Base-by-base conservation (phyloP, 768 basidiomycete species). In the Pholiota conissans region DNA sequence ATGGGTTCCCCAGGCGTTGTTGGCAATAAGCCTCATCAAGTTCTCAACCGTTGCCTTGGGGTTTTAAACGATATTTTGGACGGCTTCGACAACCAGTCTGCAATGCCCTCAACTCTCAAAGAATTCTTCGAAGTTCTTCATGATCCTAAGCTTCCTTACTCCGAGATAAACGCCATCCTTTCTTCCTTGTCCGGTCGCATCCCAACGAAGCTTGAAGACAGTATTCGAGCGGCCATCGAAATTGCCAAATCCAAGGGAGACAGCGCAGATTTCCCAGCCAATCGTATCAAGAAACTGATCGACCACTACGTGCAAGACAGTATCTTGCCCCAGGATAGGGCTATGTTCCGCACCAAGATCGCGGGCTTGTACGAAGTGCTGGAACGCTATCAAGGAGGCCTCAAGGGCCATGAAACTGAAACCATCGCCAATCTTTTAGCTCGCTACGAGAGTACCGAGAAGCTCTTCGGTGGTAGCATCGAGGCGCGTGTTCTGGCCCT, bases 61-160 rank as follows among this genome's bases (percentile, higher is more conserved):
- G 81, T 89, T 55, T 80, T 99, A 52, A 85, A 87, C 71, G 94
- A 98, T 74, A 95, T 97, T 64, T 82, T 99, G 59, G 91, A 94
- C 56, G 97, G 97, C 34, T 99, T 90, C 73, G 97, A 99, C 75
- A 98, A 98, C 75, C 92, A 94, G 67, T 89, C 93, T 5, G 80
- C 91, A 63, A 94, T 98, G 90, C 80, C 82, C 18, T 74, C 87
- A 4, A 92, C 93, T 10, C 79, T 98, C 67, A 95, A 93, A 71
- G 90, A 94, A 45, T 86, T 99, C 57, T 79, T 93, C 64, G 77
- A 85, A 34, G 86, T 93, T 37, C 82, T 99, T 30, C 87, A 89
- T 59, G 82, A 95, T 65, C 83, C 89, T 5, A 91, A 92, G 60
- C 86, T 98, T 26, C 95, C 97, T 0, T 98, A 89, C 74, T 84